Base-by-base conservation (phyloP, 2,329 filamentous ascomycete genomes). In the Pyrenophora teres region DNA sequence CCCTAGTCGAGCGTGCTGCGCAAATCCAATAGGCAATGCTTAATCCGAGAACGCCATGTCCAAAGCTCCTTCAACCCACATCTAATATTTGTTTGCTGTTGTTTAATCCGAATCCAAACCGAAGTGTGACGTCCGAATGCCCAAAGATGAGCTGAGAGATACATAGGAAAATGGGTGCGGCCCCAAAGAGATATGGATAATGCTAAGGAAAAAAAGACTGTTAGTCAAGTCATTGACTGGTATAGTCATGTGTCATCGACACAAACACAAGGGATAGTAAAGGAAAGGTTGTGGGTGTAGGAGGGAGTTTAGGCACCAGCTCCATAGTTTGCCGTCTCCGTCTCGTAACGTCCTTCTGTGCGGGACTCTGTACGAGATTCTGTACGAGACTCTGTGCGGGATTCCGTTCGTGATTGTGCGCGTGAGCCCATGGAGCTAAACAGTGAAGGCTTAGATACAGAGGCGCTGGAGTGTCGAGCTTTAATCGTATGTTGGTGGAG, bases 401-500 rank as follows among this genome's bases (percentile, higher is more conserved):
- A 64, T 18, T 63, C 59, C 3, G 60, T 52, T 12, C 64, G 59
- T 21, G 69, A 73, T 39, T 69, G 66, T 6, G 70, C 67, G 18
- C 69, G 64, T n/a, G 70, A 72, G 53, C 63, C 68, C 44, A 73
- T 57, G 9, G 69, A 71, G 30, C 67, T 62, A 16, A 68, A 67
- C 30, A 71, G 51, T 1, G 70, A 72, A 16, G 65, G 62, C 8
- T 64, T 61, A 25, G 67, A 67, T 32, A 50, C 60, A 31, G 54
- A 41, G 19, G 48, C 60, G 41, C 62, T 68, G 50, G 57, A 57
- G 35, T 71, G 68, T 31, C 73, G 68, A 35, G 58, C 60, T 50
- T 70, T 73, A 36, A 68, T 52, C 2, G 68, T 63, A 42, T 69
- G 65, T 39, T 59, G 53, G 39, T 72, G 69, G 30, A 81, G 67